Conservation (phyloP, 2,329 filamentous ascomycete genomes). For the Ceratocystis eucalypticola region DNA sequence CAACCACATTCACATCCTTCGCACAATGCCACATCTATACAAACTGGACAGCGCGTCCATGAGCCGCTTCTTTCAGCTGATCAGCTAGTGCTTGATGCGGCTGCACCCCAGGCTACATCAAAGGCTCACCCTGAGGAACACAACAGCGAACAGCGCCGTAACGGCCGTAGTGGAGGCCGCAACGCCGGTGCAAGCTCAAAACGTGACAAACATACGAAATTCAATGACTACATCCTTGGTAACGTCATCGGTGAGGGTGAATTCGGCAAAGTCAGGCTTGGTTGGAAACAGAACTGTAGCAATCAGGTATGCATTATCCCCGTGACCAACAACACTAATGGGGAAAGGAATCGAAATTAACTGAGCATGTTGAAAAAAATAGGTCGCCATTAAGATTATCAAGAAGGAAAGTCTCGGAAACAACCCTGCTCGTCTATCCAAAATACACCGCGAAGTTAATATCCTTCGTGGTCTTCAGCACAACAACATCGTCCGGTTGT, state of each 20-base stretch:
- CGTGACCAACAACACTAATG: not conserved
- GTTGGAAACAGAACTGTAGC: slow-evolving; percentile 91
- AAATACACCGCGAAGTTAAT: slow-evolving; percentile 93
- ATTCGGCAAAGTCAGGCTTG: slow-evolving; percentile 96
- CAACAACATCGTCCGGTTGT: slow-evolving; percentile 89
- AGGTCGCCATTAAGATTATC: slow-evolving; percentile 97
- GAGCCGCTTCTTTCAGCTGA: slow-evolving; percentile 17
- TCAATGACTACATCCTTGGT: slow-evolving; percentile 89
- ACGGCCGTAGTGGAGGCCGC: slow-evolving; percentile 13
- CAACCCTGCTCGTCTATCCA: slow-evolving; percentile 79
- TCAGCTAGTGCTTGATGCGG: slow-evolving; percentile 28
- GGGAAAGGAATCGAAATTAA: not conserved
- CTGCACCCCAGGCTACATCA: slow-evolving; percentile 34
- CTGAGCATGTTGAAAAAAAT: slow-evolving; percentile 14
- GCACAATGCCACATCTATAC: slow-evolving; percentile 22
- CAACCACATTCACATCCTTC: not conserved
- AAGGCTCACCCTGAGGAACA: slow-evolving; percentile 29
- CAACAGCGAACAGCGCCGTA: slow-evolving; percentile 20
- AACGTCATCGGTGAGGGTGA: slow-evolving; percentile 96
- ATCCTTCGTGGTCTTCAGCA: slow-evolving; percentile 81
- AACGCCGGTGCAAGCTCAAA: slow-evolving; percentile 24
- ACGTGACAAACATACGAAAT: slow-evolving; percentile 62
- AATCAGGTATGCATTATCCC: slow-evolving; percentile 46
- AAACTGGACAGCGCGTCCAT: slow-evolving; percentile 21
- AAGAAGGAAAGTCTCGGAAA: slow-evolving; percentile 77